A percentile compares a stretch with the other conserved stretches of the same genome.
Conservation (phyloP, 208 protist genomes). For the Acanthamoeba polyphaga region DNA sequence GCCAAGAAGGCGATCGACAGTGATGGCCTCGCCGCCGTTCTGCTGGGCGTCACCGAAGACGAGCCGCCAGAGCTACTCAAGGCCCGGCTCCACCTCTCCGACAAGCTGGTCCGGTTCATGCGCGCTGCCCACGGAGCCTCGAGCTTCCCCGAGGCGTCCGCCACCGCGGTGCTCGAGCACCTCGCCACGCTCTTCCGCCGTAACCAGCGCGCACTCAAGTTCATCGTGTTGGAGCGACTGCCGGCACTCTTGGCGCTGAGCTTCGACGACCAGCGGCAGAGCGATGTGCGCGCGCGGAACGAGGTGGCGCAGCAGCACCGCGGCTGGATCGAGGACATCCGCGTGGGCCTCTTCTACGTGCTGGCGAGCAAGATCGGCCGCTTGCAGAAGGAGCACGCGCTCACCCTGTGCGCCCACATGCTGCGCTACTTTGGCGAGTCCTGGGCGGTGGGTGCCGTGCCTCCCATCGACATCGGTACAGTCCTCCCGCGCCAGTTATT, state of each 20-base stretch:
- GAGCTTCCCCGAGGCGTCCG: background rate
- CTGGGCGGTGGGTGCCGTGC: conserved; percentile 40
- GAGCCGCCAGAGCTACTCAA: conserved; percentile 37
- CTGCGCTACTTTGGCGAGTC: conserved; percentile 61
- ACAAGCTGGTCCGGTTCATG: conserved; percentile 23
- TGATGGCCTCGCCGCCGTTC: conserved; percentile 2
- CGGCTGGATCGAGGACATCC: conserved; percentile 56
- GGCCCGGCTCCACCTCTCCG: background rate
- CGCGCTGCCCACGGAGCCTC: background rate
- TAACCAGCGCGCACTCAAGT: conserved; percentile 71
- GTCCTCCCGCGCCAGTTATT: background rate
- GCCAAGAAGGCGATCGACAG: background rate
- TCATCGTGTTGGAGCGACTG: conserved; percentile 49
- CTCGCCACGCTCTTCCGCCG: conserved; percentile 39
- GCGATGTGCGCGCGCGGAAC: background rate
- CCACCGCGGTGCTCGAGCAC: conserved; percentile 1
- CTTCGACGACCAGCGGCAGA: background rate
- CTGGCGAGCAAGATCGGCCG: conserved; percentile 63
- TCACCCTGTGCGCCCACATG: conserved; percentile 53
- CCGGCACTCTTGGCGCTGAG: background rate
- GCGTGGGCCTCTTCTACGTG: conserved; percentile 64
- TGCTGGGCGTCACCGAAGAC: conserved; percentile 10
- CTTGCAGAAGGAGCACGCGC: conserved; percentile 55
- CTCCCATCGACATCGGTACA: background rate
- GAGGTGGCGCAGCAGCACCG: background rate